phyloP scores from a whole-genome alignment of 108 stramenopile genomes.

The Skeletonema costatum region DNA sequence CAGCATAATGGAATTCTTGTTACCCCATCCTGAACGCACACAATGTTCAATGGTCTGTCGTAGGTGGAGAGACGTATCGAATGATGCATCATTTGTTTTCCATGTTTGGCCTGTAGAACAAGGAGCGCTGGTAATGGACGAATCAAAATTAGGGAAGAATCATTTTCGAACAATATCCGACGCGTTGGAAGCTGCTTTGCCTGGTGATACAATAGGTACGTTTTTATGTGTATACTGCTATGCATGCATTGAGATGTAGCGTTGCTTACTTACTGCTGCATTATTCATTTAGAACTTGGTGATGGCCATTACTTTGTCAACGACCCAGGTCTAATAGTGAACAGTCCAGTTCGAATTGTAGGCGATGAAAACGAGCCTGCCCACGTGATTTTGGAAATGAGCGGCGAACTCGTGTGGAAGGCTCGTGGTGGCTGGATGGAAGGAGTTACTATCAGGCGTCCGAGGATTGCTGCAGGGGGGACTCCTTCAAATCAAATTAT shows the following conservation, averaged over 20 bases:
- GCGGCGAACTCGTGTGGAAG: constrained; percentile 71
- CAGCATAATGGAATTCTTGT: constrained; percentile 68
- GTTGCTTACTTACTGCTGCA: background rate
- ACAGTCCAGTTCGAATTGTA: constrained; percentile 66
- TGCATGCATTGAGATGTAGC: background rate
- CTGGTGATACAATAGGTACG: constrained; percentile 85
- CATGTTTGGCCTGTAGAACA: constrained; percentile 88
- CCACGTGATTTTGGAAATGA: constrained; percentile 83
- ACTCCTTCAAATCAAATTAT: constrained; percentile 49
- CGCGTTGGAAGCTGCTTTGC: constrained; percentile 61
- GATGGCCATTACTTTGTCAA: constrained; percentile 89
- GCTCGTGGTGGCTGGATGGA: constrained; percentile 78
- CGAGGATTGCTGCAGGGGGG: constrained; percentile 56
- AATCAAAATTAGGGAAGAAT: constrained; percentile 63
- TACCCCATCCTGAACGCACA: constrained; percentile 73
- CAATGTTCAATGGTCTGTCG: constrained; percentile 55
- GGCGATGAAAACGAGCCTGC: constrained; percentile 85
- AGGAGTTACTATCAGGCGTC: constrained; percentile 81
- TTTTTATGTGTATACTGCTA: background rate
- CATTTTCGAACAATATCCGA: constrained; percentile 73
- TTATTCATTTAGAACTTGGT: constrained; percentile 54
- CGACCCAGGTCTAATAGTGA: constrained; percentile 60
- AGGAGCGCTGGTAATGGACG: constrained; percentile 67
- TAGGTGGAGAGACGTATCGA: constrained; percentile 72
- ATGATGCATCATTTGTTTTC: constrained; percentile 70